Evolutionary conservation across 2,329 filamentous ascomycete genomes (phyloP).

Genomic region (Colletotrichum sp.): DNA sequence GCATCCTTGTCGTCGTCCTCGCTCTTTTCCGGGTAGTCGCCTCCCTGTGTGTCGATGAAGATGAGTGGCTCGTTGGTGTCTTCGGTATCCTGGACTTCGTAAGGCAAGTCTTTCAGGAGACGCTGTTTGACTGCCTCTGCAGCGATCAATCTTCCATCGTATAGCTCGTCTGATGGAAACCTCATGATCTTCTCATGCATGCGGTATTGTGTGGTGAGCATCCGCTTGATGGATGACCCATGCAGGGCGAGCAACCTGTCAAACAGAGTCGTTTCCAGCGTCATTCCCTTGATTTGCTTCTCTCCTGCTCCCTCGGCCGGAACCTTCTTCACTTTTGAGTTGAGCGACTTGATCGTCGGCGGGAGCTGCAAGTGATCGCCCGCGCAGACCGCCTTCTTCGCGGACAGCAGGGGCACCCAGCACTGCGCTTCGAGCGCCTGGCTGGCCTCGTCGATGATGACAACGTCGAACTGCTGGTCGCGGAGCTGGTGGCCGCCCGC

Average conservation of each 20-base stretch:
- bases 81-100: constrained; percentile 79
- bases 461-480: constrained; percentile 85
- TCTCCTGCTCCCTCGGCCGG: constrained; percentile 34
- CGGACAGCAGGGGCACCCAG: constrained; percentile 87
- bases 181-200: constrained; percentile 98
- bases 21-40: constrained; percentile 83
- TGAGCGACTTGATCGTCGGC: constrained; percentile 88
- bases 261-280: constrained; percentile 89
- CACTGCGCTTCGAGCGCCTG: constrained; percentile 96
- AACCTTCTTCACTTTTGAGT: constrained; percentile 49
- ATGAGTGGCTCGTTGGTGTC: constrained; percentile 88
- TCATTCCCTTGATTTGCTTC: constrained; percentile 56
- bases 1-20: constrained; percentile 70
- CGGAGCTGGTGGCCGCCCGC: constrained; percentile 85
- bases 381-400: constrained; percentile 85
- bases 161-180: constrained; percentile 89
- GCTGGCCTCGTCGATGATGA: constrained; percentile 95
- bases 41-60: constrained; percentile 96
- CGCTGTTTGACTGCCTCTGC: constrained; percentile 79
- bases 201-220: constrained; percentile 96
- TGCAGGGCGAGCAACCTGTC: constrained; percentile 85
- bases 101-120: constrained; percentile 78
- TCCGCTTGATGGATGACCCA: constrained; percentile 83
- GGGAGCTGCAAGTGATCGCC: constrained; percentile 95
- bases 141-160: constrained; percentile 81